Evolutionary conservation across 139 green algal species (phyloP), one percentile per base, ranked within the genome.

Genomic region (Auxenochlorella protothecoides): DNA sequence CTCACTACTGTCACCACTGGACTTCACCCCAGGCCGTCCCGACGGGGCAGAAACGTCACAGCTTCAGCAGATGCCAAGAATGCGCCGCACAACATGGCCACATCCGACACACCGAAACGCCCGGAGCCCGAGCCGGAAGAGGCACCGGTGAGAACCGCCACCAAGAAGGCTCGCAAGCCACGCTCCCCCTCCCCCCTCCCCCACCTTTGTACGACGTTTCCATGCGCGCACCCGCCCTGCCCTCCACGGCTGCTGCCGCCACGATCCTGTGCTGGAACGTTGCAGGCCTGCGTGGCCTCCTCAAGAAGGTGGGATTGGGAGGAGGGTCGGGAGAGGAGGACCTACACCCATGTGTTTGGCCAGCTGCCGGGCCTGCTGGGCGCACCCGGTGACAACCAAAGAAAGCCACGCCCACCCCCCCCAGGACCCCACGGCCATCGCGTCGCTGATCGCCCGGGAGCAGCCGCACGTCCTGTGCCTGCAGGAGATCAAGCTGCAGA

Each of bases 401-500:
- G 27, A 44, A 44, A 44, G 27, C 27, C 27, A 44, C 27, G 27
- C 27, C 27, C 27, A 44, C 27, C 27, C 27, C 27, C 69, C 2
- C 52, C 78, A 89, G 82, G 76, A 83, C 51, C 55, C 76, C 8
- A 69, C 79, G 59, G 75, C 74, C 2, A 27, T 92, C 3, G 71
- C 63, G n/a, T 54, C 57, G 15, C 77, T 92, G 68, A 72, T 91
- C 54, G 75, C 74, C 10, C 54, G 55, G 2, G 85, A 92, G 74
- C n/a, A 72, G 27, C 74, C 76, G 6, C 80, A 89, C 69, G 74
- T 86, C 8, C 10, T 92, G 53, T 87, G 80, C 69, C 68, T 92
- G 60, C 87, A 89, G 74, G 88, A 93, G 70, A 83, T 79, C 65
- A 92, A 93, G 79, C 72, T 92, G 69, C 83, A 92, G 66, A 76